Evolutionary conservation across 257 asterid species (phyloP), one percentile per base, ranked within the genome.

Genomic region (Nicotiana undulata): DNA sequence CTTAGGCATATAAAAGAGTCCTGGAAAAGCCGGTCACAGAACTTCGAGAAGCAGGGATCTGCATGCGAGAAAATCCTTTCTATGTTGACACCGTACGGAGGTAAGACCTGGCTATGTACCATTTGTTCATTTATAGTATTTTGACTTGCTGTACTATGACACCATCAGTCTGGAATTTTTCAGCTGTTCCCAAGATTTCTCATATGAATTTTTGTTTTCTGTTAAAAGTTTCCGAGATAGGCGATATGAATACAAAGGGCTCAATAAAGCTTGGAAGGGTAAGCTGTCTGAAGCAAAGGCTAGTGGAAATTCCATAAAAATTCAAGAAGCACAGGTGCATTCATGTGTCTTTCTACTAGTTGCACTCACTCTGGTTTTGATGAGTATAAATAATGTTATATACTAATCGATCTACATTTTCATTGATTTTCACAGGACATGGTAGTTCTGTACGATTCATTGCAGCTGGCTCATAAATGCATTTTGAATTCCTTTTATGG

Each of bases 401-500:
- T 84, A 40, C 51, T 40, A 65, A 79, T 56, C 18, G 26, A 76
- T 82, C 64, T 75, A 55, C 68, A 46, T 87, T 81, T 81, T 29
- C 60, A 76, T 74, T 77, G 70, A 82, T 82, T 83, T 86, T 81
- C 83, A 32, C 96, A 95, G 99, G 98, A 95, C 85, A 87, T 95
- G 97, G 99, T 93, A 63, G 93, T 95, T 68, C 91, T 95, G 56
- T 95, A 90, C 70, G 99, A 95, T 89, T 95, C 99, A 53, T 84
- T 95, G 90, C 99, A 95, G 85, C 94, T 95, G 83, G 99, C 99
- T 85, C 99, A 95, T 81, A 95, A 95, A 90, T 95, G 99, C 89
- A 95, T 95, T 81, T 95, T 95, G 86, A 95, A 95, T 90, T 95
- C 99, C 83, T 95, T 95, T 87, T 95, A 95, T 75, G 99, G 99